Evolutionary conservation across 768 basidiomycete genomes (phyloP), one percentile per base, ranked within the genome.

Genomic region (Suillus paluster): DNA sequence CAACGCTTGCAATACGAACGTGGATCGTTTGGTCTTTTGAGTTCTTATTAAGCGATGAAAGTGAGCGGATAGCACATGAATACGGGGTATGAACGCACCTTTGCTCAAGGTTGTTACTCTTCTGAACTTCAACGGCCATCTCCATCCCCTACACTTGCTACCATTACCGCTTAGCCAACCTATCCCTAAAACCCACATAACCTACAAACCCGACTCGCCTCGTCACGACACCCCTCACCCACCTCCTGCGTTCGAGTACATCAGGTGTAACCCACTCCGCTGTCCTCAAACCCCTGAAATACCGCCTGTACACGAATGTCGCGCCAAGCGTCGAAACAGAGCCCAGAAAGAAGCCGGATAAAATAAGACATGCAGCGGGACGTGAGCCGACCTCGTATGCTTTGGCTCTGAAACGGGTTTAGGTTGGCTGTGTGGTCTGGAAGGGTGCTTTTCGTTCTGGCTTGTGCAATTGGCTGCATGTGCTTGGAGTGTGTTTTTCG

Each of bases 1-100:
- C 96, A 5, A 95, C 87, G 0, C 94, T 96, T 15, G 92, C 92
- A 33, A 99, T 85, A 15, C 96, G 87, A 33, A 99, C 86, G 68
- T 92, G 90, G 19, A 98, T 80, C 2, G 96, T 97, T 67, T 94
- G 78, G 63, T 89, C 85, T 70, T 86, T 91, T n/a, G 52, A 96
- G 79, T 0, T 86, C 94, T 94, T 34, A 17, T 53, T 27, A 44
- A 14, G 21, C 27, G 12, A 62, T 46, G n/a, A 21, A 46, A 48
- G 54, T 25, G 17, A 54, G 55, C 19, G 41, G 11, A 46, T 21
- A 14, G 48, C 17, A 25, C 30, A 61, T 34, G 44, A 1, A 27
- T 25, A 46, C 12, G 25, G 6, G 21, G 50, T n/a, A 30, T 30
- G 14, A 10, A 42, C 46, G 1, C 38, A 89, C 90, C 88, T 84